Conservation (phyloP, 768 basidiomycete species). For the Scleroderma bovista region DNA sequence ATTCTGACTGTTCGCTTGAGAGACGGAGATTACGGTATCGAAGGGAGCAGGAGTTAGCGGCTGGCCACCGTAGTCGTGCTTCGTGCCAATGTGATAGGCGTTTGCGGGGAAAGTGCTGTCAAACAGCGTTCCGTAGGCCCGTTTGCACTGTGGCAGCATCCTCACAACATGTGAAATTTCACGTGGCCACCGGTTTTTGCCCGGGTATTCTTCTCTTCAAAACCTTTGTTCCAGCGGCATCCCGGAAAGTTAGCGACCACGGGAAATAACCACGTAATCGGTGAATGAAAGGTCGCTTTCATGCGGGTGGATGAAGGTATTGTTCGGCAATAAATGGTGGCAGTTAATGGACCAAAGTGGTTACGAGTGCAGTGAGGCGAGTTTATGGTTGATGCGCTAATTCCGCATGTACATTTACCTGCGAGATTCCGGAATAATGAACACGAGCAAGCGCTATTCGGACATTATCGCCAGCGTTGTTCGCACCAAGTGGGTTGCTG, state of each 20-base stretch:
- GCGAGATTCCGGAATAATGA: conserved; percentile 2
- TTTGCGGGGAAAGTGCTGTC: conserved; percentile 23
- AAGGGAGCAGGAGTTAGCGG: conserved; percentile 25
- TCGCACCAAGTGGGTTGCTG: conserved; percentile 15
- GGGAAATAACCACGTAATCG: conserved; percentile 18
- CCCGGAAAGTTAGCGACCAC: conserved; percentile 2
- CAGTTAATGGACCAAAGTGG: conserved; percentile 10
- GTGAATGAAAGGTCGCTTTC: conserved; percentile 7
- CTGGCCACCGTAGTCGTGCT: conserved; percentile 5
- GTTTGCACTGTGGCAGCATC: background rate
- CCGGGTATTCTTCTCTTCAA: background rate
- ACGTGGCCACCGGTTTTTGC: background rate
- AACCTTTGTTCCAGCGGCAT: background rate
- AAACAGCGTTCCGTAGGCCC: conserved; percentile 13
- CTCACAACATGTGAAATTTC: background rate
- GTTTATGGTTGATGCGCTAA: conserved; percentile 8
- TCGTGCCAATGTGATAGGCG: conserved; percentile 29
- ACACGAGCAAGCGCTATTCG: conserved; percentile 19
- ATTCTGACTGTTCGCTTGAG: conserved; percentile 11
- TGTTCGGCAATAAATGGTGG: conserved; percentile 8
- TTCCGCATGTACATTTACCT: background rate
- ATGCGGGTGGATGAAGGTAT: conserved; percentile 9
- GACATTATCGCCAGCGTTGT: conserved; percentile 25
- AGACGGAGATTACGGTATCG: conserved; percentile 33
- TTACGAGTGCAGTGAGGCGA: conserved; percentile 7